Evolutionary conservation across 164 flowering plant genomes (phyloP).

Genomic region (Stephania japonica): DNA sequence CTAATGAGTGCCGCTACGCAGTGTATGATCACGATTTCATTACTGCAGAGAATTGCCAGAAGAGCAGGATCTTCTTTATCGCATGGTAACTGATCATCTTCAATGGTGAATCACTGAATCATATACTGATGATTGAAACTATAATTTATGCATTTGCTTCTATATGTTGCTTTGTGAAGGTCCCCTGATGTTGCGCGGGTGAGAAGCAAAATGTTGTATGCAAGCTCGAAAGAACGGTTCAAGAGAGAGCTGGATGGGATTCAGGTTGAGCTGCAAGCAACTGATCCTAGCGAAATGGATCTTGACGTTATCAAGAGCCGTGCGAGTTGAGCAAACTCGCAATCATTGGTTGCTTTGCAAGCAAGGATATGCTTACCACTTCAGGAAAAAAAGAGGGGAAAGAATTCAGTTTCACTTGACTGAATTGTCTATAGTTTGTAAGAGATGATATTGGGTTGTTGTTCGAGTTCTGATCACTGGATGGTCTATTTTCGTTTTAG

Average conservation of each 20-base stretch:
- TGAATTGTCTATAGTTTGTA: slow-evolving; percentile 21
- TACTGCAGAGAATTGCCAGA: slow-evolving; percentile 25
- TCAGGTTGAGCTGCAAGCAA: slow-evolving; percentile 21
- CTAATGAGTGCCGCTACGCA: slow-evolving; percentile 27
- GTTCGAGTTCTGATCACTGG: slow-evolving; percentile 8
- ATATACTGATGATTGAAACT: background rate
- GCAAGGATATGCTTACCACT: background rate
- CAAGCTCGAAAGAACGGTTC: slow-evolving; percentile 18
- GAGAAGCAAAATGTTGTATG: slow-evolving; percentile 31
- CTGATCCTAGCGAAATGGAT: slow-evolving; percentile 28
- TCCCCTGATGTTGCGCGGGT: slow-evolving; percentile 26
- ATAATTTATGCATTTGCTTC: background rate
- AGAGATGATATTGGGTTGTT: slow-evolving; percentile 14
- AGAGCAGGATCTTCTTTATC: slow-evolving; percentile 21
- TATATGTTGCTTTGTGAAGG: slow-evolving; percentile 10
- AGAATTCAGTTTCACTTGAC: slow-evolving; percentile 11
- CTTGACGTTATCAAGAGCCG: slow-evolving; percentile 28
- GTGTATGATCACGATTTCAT: slow-evolving; percentile 29
- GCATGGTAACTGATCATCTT: slow-evolving; percentile 18
- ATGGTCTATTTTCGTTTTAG: slow-evolving; percentile 16
- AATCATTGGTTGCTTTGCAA: background rate
- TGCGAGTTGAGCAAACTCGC: slow-evolving; percentile 14
- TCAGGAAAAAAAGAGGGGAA: background rate
- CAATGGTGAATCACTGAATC: background rate
- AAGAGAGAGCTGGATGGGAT: slow-evolving; percentile 20